Conservation (phyloP, 148 eudicot species). For the Diospyros kaki region DNA sequence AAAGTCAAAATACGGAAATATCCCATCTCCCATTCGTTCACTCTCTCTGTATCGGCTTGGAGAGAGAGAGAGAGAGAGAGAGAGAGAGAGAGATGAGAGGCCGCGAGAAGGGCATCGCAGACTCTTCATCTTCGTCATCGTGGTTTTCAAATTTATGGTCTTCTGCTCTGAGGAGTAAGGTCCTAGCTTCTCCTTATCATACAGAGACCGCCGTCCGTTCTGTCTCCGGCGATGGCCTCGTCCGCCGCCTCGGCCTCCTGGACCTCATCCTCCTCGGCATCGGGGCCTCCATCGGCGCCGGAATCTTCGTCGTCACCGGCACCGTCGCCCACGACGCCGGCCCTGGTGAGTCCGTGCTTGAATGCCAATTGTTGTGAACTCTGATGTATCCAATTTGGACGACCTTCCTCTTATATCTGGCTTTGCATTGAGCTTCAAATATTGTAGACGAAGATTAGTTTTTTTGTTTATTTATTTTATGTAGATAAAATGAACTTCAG, state of each 20-base stretch:
- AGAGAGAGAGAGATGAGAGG: slow-evolving; percentile 12
- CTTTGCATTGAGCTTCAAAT: too few relatives aligned
- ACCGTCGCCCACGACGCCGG: slow-evolving; percentile 94
- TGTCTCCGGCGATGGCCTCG: slow-evolving; percentile 49
- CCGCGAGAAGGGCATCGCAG: slow-evolving; percentile 2
- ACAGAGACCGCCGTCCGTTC: slow-evolving; percentile 21
- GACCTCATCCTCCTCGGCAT: slow-evolving; percentile 79
- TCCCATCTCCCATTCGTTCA: too few relatives aligned
- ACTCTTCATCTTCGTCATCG: slow-evolving; percentile 16
- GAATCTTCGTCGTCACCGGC: slow-evolving; percentile 93
- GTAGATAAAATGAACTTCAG: too few relatives aligned
- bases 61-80: slow-evolving; percentile 7
- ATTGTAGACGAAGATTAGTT: too few relatives aligned
- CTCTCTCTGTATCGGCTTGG: neutral
- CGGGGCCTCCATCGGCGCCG: slow-evolving; percentile 97
- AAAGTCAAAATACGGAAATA: too few relatives aligned
- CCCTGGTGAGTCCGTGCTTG: slow-evolving; percentile 55
- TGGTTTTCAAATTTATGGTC: slow-evolving; percentile 49
- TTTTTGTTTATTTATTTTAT: too few relatives aligned
- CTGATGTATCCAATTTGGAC: neutral
- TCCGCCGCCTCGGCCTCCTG: slow-evolving; percentile 68
- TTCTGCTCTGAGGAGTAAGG: slow-evolving; percentile 56
- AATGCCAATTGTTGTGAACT: neutral
- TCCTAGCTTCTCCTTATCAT: slow-evolving; percentile 21
- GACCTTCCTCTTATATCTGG: too few relatives aligned